Base-by-base conservation (phyloP, 2,329 filamentous ascomycete species). In the Calycina marina region DNA sequence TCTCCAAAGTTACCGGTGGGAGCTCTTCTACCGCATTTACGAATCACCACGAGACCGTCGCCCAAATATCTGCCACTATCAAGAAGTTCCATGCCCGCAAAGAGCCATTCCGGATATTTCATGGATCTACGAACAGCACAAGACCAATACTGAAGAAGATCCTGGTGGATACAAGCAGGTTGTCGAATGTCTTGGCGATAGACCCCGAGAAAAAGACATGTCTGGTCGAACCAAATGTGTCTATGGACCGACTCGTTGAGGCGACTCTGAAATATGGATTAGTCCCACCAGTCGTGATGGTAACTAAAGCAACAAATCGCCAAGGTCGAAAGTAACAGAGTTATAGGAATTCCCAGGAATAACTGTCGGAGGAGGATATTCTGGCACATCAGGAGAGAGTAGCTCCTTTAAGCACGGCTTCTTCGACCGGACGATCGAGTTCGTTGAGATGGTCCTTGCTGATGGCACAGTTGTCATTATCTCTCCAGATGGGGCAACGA, bases 341-440 rank as follows among this genome's bases (percentile, higher is more conserved):
- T n/a, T n/a, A n/a, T n/a, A n/a, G n/a, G 76, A 81, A 44, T 75
- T 81, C 30, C 74, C 74, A 0, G 72, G 72, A 0, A 81, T 80
- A 40, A 81, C 76, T 0, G 68, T 67, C 0, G 76, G 75, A 10
- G 75, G 76, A 3, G 73, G 71, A 0, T 80, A 75, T 47, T 63
- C 71, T 1, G 76, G 75, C 2, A 77, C 73, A 0, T 67, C 68
- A 0, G 75, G 73, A 2, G 76, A 81, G 48, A 78, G 72, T 49
- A 72, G 65, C 38, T 76, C 69, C 0, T 81, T 77, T 49, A 64
- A 63, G 9, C 62, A 75, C 45, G 76, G 77, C 0, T 68, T 76
- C 39, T 81, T 81, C 46, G 72, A 80, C 32, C 54, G 65, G 9
- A 77, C 67, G 0, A 59, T 80, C 14, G 67, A 64, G 30, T 65